Evolutionary conservation across 2,329 filamentous ascomycete genomes (phyloP), one percentile per base, ranked within the genome.

Genomic region (Elsinoe batatas): DNA sequence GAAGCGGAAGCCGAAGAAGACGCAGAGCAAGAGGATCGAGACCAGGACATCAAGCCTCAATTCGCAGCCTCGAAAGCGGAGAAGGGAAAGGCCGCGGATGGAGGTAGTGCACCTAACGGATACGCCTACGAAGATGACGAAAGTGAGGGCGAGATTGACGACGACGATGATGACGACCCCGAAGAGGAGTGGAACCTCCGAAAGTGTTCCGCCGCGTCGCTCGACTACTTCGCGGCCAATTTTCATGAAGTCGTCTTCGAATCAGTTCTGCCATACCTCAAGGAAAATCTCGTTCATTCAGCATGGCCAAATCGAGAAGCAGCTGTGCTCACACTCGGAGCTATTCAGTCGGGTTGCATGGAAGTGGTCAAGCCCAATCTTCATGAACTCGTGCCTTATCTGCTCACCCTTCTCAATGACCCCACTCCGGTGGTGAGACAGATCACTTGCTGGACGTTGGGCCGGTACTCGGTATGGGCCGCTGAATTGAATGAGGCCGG

Each of bases 401-500:
- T 98, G 47, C 86, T 97, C 62, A 85, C 86, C 6, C 79, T 96
- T 0, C 78, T 98, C 35, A 81, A 86, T 57, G 93, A 98, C 66
- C 67, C 79, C 1, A 90, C 96, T 70, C 89, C 93, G 12, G 86
- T 97, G 12, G 91, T 98, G 36, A 81, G 93, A 59, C 89, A 95
- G 67, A 98, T 98, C 62, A 97, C 91, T 20, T 98, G 93, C 71
- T 98, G 93, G 93, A 94, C 93, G 5, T 79, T 98, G 18, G 91
- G 91, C 15, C 82, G 93, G 44, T 98, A 96, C 71, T 95, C 93
- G 4, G 78, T 84, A 43, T 98, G 93, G 93, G 91, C 91, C 8
- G 86, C 90, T 3, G 81, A 84, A 59, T 79, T 96, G 18, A 73
- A 80, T 20, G 82, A 85, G 13, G 73, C 75, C 15, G 80, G 90